Evolutionary conservation across 176 grass and related monocot species (phyloP).

Genomic region (Coix lacrymajobi): DNA sequence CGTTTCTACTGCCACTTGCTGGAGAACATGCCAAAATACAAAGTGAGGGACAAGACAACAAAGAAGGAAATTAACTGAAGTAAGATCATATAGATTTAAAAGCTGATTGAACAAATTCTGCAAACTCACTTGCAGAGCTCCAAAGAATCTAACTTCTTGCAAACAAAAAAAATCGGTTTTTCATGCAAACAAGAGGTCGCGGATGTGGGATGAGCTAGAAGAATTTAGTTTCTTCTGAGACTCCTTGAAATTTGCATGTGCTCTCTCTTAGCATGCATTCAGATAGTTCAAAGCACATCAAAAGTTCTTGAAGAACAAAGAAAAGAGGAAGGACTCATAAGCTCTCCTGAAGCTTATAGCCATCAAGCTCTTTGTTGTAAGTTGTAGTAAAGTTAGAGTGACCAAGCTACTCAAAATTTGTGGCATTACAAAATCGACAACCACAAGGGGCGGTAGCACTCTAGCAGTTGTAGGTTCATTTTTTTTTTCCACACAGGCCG

Average conservation of each 20-base stretch:
- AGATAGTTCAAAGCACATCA: constrained; percentile 37
- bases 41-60: not conserved
- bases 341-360: not conserved
- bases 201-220: constrained; percentile 51
- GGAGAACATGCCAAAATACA: too few species aligned
- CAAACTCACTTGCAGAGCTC: constrained; percentile 68
- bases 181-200: constrained; percentile 74
- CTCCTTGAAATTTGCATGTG: constrained; percentile 50
- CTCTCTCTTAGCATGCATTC: constrained; percentile 46
- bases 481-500: too few species aligned
- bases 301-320: constrained; percentile 3
- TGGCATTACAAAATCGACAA: too few species aligned
- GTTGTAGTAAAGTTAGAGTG: too few species aligned
- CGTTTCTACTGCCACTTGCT: too few species aligned
- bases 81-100: not conserved
- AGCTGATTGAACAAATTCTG: not conserved
- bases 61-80: not conserved
- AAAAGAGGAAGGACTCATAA: constrained; percentile 23
- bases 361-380: too few species aligned
- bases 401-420: too few species aligned
- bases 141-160: constrained; percentile 77
- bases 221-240: constrained; percentile 66
- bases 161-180: too few species aligned
- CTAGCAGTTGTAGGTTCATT: too few species aligned
- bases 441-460: too few species aligned